Evolutionary conservation across 257 asterid species (phyloP), one percentile per base, ranked within the genome.

Genomic region (Marsdenia floribunda): DNA sequence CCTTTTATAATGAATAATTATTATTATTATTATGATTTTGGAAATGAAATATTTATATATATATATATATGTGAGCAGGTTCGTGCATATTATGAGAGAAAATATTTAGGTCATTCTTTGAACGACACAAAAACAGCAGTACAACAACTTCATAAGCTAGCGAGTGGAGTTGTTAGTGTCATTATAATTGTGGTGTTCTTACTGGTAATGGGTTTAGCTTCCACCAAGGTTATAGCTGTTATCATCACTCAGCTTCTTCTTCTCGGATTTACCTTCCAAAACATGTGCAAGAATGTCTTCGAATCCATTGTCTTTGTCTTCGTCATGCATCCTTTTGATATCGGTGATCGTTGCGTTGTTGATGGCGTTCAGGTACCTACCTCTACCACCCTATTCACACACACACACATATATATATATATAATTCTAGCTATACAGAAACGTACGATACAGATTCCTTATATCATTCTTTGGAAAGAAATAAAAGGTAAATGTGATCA

Each of bases 81-180:
- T 5, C 87, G 89, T 21, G 95, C 90, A 37, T 89, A 89, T 70
- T 70, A 83, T 1, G 95, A 87, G 42, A 73, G 95, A n/a, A 89
- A 89, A 78, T 82, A 84, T 18, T 81, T 89, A 11, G 92, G 88
- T 10, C 88, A 84, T 73, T 84, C 95, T 19, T 68, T 87, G 47
- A 89, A 86, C 58, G 95, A 89, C 71, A 87, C 92, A 12, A 89
- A 89, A 79, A 84, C 90, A 33, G 95, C 90, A 22, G 90, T 89
- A 4, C 87, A 87, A 46, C 90, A 89, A 73, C 90, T 89, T 24
- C 89, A 89, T 86, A 86, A 83, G 50, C 78, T 89, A 15, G 89
- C 90, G 2, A 83, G 90, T 52, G 89, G 84, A 16, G n/a, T 89
- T 1, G 89, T 87, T 2, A 76, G 88, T 47, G 74, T 82, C 44